These are phyloP conservation scores for Ceratocystiopsis brevicomis DNA, from an alignment of 2,329 filamentous ascomycete genomes.

Conservation along the genomic window DNA sequence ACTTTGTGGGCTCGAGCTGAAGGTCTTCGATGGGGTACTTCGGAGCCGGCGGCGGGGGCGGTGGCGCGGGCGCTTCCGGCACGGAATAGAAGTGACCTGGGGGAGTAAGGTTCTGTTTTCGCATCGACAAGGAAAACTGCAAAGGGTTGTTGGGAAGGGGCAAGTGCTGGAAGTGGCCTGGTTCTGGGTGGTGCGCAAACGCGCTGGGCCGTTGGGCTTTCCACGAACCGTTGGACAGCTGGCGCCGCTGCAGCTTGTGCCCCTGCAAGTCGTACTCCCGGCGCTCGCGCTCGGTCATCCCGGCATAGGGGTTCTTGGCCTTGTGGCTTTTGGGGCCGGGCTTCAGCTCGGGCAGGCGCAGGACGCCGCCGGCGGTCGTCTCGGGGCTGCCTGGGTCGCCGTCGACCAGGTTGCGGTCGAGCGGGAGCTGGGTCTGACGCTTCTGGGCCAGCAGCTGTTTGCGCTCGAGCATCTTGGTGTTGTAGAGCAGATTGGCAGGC, in stretches of 20 bases:
- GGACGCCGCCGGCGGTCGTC: constrained; percentile 23
- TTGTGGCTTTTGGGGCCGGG: constrained; percentile 54
- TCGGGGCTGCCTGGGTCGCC: constrained; percentile 16
- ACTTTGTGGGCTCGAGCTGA: constrained; percentile 51
- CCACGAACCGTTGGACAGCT: constrained; percentile 14
- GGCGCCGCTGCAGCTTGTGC: constrained; percentile 23
- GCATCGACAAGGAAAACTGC: constrained; percentile 25
- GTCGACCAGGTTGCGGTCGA: constrained; percentile 25
- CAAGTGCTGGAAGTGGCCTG: constrained; percentile 20
- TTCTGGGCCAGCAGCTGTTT: constrained; percentile 52
- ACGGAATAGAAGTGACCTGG: constrained; percentile 15
- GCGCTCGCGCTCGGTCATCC: no score
- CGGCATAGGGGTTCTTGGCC: constrained; percentile 18
- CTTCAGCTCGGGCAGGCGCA: constrained; percentile 53
- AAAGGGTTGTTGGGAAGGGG: constrained; percentile 27
- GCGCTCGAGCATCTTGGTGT: constrained; percentile 58
- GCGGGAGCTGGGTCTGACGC: constrained; percentile 28
- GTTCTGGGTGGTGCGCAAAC: constrained; percentile 14
- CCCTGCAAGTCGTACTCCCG: constrained; percentile 15
- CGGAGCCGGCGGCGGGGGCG: constrained; percentile 53
- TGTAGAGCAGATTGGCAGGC: constrained; percentile 64
- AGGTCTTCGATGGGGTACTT: constrained; percentile 96
- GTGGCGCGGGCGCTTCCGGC: constrained; percentile 22
- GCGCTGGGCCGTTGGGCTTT: constrained; percentile 9
- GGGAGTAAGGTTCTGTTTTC: constrained; percentile 15